Evolutionary conservation across 2,329 filamentous ascomycete genomes (phyloP).

Genomic region (Fusarium sp.): DNA sequence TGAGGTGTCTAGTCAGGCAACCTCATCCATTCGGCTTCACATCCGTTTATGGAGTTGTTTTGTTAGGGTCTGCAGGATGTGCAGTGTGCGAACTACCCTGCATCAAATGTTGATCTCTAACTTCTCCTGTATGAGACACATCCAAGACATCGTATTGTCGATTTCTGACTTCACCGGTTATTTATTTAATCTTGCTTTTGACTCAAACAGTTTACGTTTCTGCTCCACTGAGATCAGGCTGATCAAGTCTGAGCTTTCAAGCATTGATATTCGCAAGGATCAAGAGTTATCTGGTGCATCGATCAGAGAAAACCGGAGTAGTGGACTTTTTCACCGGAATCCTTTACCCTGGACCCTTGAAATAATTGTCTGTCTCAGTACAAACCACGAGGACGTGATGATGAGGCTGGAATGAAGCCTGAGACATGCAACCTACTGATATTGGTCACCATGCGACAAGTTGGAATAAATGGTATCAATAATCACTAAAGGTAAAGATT

Average conservation of each 20-base stretch:
- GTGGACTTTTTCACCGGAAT: not conserved
- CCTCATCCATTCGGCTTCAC: not conserved
- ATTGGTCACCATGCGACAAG: not conserved
- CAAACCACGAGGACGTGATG: not conserved
- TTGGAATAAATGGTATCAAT: not conserved
- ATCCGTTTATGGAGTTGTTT: not conserved
- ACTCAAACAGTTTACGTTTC: not conserved
- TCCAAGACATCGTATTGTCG: not conserved
- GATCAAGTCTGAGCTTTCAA: not conserved
- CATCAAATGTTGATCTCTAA: constrained; percentile 3
- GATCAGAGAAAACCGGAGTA: not conserved
- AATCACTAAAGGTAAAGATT: not conserved
- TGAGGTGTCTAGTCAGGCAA: not conserved
- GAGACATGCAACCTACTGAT: constrained; percentile 11
- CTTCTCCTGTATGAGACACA: not conserved
- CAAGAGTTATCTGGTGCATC: not conserved
- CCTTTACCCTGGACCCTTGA: constrained; percentile 5
- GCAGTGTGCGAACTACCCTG: constrained; percentile 29
- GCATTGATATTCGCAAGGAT: constrained; percentile 6
- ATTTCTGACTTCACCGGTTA: not conserved
- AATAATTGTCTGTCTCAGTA: not conserved
- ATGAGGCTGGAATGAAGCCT: constrained; percentile 27
- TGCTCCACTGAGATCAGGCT: not conserved
- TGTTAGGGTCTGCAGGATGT: not conserved
- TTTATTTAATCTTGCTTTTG: not conserved